A percentile compares a stretch with the other conserved stretches of the same genome.
phyloP scores from a whole-genome alignment of 805 yeast species.

The Lachancea sp. region DNA sequence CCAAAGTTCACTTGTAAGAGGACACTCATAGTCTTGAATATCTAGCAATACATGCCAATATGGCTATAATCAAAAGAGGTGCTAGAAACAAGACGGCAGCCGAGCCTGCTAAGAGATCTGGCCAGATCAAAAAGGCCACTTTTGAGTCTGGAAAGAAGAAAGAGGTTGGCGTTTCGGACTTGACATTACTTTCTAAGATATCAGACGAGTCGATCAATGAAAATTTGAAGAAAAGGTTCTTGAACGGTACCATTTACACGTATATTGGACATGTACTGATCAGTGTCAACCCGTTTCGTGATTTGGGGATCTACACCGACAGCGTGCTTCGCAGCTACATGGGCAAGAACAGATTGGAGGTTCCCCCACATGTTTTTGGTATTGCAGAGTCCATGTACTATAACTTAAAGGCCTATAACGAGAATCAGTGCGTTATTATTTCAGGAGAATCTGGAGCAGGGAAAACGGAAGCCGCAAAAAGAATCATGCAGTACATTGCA shows the following conservation, averaged over 20 bases:
- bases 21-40: too few species aligned
- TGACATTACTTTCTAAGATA: conserved; percentile 81
- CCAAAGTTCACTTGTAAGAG: not conserved
- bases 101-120: conserved; percentile 50
- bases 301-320: conserved; percentile 89
- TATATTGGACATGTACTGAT: conserved; percentile 92
- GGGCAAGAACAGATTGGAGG: conserved; percentile 92
- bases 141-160: conserved; percentile 83
- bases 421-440: conserved; percentile 94
- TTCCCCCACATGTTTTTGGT: conserved; percentile 96
- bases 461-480: conserved; percentile 95
- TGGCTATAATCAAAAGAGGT: conserved; percentile 78
- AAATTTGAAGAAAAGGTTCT: conserved; percentile 80
- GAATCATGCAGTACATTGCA: conserved; percentile 95
- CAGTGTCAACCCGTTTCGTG: conserved; percentile 94
- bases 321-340: conserved; percentile 67
- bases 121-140: conserved; percentile 74
- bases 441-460: conserved; percentile 99
- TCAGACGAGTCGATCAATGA: conserved; percentile 90
- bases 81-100: conserved; percentile 49
- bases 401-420: conserved; percentile 87
- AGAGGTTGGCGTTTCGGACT: conserved; percentile 97
- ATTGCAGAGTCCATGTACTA: conserved; percentile 97
- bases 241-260: conserved; percentile 85
- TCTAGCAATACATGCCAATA: conserved; percentile 18